Evolutionary conservation across 164 flowering plant genomes (phyloP), one percentile per base, ranked within the genome.

Genomic region (Stephania cephalantha): DNA sequence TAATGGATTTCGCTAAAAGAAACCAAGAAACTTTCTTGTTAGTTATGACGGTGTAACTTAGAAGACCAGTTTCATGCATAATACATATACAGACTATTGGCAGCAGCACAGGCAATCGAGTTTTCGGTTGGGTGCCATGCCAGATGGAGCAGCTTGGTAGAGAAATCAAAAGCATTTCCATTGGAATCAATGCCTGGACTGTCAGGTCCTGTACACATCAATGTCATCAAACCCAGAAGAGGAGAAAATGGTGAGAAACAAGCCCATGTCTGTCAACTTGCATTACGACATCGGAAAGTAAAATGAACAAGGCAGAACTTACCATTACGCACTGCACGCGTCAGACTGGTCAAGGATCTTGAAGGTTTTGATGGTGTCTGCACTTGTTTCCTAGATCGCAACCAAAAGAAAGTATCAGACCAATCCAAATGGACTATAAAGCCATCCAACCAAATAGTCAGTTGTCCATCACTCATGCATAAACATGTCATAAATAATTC

Each of bases 71-170:
- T 76, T 50, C 82, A 93, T 74, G 99, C 98, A 77, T 95, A 93
- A 79, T 93, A 95, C 98, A 95, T 95, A 86, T 95, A 95, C 93
- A 95, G 79, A 83, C 99, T 95, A 83, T 95, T 95, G 78, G 98
- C 99, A 86, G 99, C 99, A 80, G 99, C 99, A 85, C 99, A 95
- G 50, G 99, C 99, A 68, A 95, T 85, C 29, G 98, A 35, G 42
- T 35, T 35, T 35, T 35, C 42, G 42, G 42, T 35, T 35, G 42
- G 42, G 42, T 35, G 42, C 42, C 42, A 35, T 35, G 42, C 42
- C 42, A 35, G 1, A 35, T 35, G 42, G 42, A 35, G 42, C 42
- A 35, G 42, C 1, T 35, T 35, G 42, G 42, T 35, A 35, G 42
- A 2, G 42, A 35, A 35, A 35, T 35, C 42, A 35, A 35, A 35